phyloP scores from a whole-genome alignment of 176 grass and related monocot species.

The Calamus simplicifolius region DNA sequence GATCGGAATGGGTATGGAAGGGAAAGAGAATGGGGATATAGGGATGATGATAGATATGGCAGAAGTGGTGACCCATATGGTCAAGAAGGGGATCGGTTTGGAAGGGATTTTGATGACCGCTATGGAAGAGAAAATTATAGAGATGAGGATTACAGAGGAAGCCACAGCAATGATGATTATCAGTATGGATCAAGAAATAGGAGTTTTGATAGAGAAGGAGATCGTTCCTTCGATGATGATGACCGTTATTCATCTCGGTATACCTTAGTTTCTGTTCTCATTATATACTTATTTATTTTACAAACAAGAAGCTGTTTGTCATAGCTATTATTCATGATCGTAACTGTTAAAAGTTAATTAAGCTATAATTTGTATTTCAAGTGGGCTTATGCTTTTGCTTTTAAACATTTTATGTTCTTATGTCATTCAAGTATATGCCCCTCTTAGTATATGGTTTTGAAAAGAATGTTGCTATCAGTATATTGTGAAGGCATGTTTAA shows the following conservation, averaged over 20 bases:
- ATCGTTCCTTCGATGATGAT: slow-evolving; percentile 64
- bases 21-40: slow-evolving; percentile 76
- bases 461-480: no score
- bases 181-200: slow-evolving; percentile 49
- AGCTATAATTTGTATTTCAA: no score
- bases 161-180: slow-evolving; percentile 62
- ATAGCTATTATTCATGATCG: no score
- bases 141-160: slow-evolving; percentile 69
- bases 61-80: slow-evolving; percentile 53
- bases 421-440: no score
- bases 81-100: slow-evolving; percentile 72
- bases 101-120: slow-evolving; percentile 63
- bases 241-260: slow-evolving; percentile 63
- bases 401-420: no score
- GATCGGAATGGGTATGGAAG: slow-evolving; percentile 66
- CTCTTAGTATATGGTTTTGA: no score
- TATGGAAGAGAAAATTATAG: slow-evolving; percentile 47
- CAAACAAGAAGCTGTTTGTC: no score
- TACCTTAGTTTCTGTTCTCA: background rate
- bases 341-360: no score
- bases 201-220: slow-evolving; percentile 52
- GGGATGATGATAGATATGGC: slow-evolving; percentile 66
- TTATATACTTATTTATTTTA: no score
- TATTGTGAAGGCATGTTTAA: background rate
- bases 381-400: no score